Conservation (phyloP, 306 rosid genomes). For the Cyamopsis tetragonoloba region DNA sequence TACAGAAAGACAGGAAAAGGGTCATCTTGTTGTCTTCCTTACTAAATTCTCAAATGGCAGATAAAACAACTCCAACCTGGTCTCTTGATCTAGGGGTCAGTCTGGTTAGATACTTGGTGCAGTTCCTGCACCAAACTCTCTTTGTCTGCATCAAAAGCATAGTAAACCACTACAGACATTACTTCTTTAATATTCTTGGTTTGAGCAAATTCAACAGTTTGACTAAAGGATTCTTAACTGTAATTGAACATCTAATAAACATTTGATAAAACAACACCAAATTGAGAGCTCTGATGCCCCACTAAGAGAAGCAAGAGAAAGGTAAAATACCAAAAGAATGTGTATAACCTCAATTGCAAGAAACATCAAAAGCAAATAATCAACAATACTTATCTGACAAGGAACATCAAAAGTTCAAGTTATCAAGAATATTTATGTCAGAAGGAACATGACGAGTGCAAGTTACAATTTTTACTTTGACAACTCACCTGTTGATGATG, state of each 20-base stretch:
- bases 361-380: slow-evolving; percentile 16
- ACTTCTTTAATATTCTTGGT: slow-evolving; percentile 41
- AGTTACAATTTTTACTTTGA: slow-evolving; percentile 20
- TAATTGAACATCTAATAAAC: slow-evolving; percentile 28
- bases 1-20: slow-evolving; percentile 37
- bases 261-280: slow-evolving; percentile 22
- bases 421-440: slow-evolving; percentile 11
- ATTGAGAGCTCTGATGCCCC: slow-evolving; percentile 18
- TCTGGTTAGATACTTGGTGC: slow-evolving; percentile 92
- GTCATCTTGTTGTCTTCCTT: slow-evolving; percentile 51
- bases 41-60: slow-evolving; percentile 71
- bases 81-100: slow-evolving; percentile 84
- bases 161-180: slow-evolving; percentile 62
- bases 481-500: slow-evolving; percentile 95
- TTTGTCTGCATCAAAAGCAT: slow-evolving; percentile 98
- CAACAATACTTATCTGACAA: slow-evolving; percentile 23
- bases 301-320: slow-evolving; percentile 13
- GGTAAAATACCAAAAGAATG: slow-evolving; percentile 21
- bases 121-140: slow-evolving; percentile 78
- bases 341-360: slow-evolving; percentile 28
- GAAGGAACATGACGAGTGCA: slow-evolving; percentile 9
- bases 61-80: slow-evolving; percentile 67
- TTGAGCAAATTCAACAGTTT: slow-evolving; percentile 35
- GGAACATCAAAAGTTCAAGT: slow-evolving; percentile 25
- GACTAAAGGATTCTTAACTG: slow-evolving; percentile 35